Base-by-base conservation (phyloP, 208 protist species). In the Acanthamoeba sp. region DNA sequence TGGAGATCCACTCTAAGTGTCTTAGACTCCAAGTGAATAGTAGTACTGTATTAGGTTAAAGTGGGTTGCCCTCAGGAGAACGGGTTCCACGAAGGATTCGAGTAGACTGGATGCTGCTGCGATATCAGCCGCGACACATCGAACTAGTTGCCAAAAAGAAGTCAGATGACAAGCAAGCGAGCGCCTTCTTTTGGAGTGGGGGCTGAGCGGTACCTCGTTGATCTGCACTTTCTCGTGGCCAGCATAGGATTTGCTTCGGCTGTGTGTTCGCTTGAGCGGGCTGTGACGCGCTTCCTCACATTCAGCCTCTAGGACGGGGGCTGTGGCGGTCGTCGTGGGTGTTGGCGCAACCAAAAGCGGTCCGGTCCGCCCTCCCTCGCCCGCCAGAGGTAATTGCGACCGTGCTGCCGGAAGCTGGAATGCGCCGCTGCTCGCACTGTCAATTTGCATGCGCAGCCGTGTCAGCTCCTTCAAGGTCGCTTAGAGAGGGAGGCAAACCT, bases 241-340 rank as follows among this genome's bases (percentile, higher is more conserved):
- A 16, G 78, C 78, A 20, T 87, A 87, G 24, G 78, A 87, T 20
- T 87, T 87, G 27, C 78, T 87, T 87, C 78, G 27, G 78, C 78
- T 87, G 45, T 87, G 78, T 38, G 78, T 87, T 59, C 78, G 12
- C 48, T 38, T 50, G 10, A 87, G 78, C 29, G 78, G 78, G 78
- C 78, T 59, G 24, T 38, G 78, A 16, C n/a, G 29, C 14, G 29
- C 4, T 20, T 87, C 78, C 22, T 20, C n/a, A n/a, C n/a, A n/a
- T n/a, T n/a, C n/a, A n/a, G n/a, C 73, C 40, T 12, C 73, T 32
- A 52, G 38, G 18, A 9, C 34, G 38, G 12, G 12, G 9, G 62
- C n/a, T 12, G 7, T n/a, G 12, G 62, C n/a, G 24, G 62, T 16
- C 3, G n/a, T 7, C n/a, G 62, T 36, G n/a, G 36, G 32, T 5